phyloP scores from a whole-genome alignment of 2,329 filamentous ascomycete species.

The Sarocladiaceae sp. region DNA sequence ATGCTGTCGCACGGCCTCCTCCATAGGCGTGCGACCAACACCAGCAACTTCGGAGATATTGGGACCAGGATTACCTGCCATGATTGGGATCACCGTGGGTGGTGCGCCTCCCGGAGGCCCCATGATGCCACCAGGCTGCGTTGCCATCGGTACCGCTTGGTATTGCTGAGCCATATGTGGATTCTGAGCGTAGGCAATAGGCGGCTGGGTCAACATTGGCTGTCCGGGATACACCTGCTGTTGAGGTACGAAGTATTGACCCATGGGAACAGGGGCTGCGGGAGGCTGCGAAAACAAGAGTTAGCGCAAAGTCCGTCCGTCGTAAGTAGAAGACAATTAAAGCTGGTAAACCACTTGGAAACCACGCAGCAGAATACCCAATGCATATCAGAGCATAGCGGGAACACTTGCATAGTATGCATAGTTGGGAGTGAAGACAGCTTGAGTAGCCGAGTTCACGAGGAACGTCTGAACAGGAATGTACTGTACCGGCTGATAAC shows the following conservation, averaged over 20 bases:
- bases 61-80: conserved; percentile 33
- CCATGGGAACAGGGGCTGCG: conserved; percentile 21
- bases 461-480: conserved; percentile 13
- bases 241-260: conserved; percentile 17
- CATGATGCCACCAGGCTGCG: conserved; percentile 1
- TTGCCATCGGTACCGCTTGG: conserved; percentile 17
- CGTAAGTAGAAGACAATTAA: no score
- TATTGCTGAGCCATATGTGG: conserved; percentile 13
- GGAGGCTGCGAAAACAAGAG: conserved; percentile 18
- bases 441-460: conserved; percentile 6
- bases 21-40: conserved; percentile 42
- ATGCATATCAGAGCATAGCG: background rate
- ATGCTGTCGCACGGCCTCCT: conserved; percentile 40
- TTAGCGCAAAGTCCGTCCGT: background rate
- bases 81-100: conserved; percentile 20
- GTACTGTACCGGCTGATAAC: conserved; percentile 23
- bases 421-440: conserved; percentile 13
- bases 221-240: conserved; percentile 14
- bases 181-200: conserved; percentile 1
- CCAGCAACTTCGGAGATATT: conserved; percentile 41
- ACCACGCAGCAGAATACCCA: background rate
- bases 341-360: conserved; percentile 9
- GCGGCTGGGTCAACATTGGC: conserved; percentile 7
- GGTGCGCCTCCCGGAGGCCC: conserved; percentile 5
- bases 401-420: conserved; percentile 34